phyloP scores from a whole-genome alignment of 108 stramenopile species.

The Seminavis robusta region DNA sequence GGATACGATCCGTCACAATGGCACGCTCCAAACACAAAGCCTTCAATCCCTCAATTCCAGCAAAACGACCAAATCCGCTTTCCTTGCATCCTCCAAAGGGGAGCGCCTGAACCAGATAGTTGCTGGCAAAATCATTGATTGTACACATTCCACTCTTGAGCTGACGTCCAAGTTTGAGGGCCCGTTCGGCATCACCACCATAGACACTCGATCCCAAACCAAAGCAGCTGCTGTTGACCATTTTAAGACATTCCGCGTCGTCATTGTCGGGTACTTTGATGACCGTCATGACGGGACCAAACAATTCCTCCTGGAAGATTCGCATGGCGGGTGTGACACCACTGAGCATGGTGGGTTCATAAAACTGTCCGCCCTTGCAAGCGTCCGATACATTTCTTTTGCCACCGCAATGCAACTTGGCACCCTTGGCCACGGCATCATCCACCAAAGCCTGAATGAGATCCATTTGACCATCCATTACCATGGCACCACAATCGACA shows the following conservation, averaged over 20 bases:
- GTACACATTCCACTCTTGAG: slow-evolving; percentile 95
- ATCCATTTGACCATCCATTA: slow-evolving; percentile 80
- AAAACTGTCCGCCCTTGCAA: slow-evolving; percentile 89
- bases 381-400: slow-evolving; percentile 50
- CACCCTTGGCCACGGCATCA: slow-evolving; percentile 96
- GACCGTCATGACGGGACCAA: slow-evolving; percentile 98
- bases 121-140: slow-evolving; percentile 96
- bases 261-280: slow-evolving; percentile 81
- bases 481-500: slow-evolving; percentile 94
- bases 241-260: slow-evolving; percentile 78
- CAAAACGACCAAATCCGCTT: slow-evolving; percentile 96
- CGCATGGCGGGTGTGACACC: slow-evolving; percentile 90
- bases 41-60: slow-evolving; percentile 96
- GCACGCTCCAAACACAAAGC: slow-evolving; percentile 92
- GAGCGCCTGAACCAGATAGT: slow-evolving; percentile 94
- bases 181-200: slow-evolving; percentile 63
- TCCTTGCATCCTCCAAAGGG: slow-evolving; percentile 99
- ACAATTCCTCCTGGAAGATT: slow-evolving; percentile 96
- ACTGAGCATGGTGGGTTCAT: slow-evolving; percentile 84
- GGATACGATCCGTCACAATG: slow-evolving; percentile 84
- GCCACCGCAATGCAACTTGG: slow-evolving; percentile 88
- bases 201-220: slow-evolving; percentile 94
- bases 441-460: slow-evolving; percentile 90
- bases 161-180: slow-evolving; percentile 75
- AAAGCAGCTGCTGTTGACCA: slow-evolving; percentile 89